Conservation (phyloP, 2,329 filamentous ascomycete species). For the Lachnum nothofagi region DNA sequence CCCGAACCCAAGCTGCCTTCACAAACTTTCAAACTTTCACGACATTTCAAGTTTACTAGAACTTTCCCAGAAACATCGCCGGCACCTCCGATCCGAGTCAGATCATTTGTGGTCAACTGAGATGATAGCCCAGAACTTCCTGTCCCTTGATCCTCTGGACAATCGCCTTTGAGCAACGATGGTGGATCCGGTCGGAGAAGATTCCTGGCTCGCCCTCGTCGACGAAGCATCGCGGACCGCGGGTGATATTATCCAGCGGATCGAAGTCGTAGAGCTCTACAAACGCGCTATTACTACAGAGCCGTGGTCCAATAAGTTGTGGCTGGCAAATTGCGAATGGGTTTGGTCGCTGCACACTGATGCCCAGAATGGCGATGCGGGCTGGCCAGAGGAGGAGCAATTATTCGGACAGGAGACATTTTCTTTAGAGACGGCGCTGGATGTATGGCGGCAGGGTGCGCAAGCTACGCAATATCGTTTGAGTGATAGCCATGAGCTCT, state of each 20-base stretch:
- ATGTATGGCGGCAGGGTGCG: slow-evolving; percentile 67
- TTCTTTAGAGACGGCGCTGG: slow-evolving; percentile 59
- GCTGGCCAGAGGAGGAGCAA: slow-evolving; percentile 63
- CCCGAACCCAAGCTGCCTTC: background rate
- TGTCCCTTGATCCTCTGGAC: slow-evolving; percentile 3
- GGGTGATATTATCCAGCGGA: slow-evolving; percentile 59
- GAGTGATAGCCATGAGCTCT: slow-evolving; percentile 70
- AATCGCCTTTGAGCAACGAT: slow-evolving; percentile 15
- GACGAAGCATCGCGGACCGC: slow-evolving; percentile 63
- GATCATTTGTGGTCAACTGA: slow-evolving; percentile 17
- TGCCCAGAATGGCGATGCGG: slow-evolving; percentile 51
- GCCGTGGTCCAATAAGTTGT: slow-evolving; percentile 67
- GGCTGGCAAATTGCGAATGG: slow-evolving; percentile 74
- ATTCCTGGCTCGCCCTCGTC: slow-evolving; percentile 71
- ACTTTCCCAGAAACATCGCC: too few relatives aligned
- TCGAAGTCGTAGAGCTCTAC: slow-evolving; percentile 67
- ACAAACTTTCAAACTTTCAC: background rate
- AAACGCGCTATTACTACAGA: slow-evolving; percentile 66
- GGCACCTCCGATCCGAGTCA: too few relatives aligned
- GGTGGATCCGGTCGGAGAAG: slow-evolving; percentile 63
- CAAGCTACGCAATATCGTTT: slow-evolving; percentile 68
- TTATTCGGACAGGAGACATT: slow-evolving; percentile 67
- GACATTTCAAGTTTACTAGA: background rate
- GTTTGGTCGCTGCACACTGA: slow-evolving; percentile 66
- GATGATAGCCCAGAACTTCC: slow-evolving; percentile 5